A percentile compares a stretch with the other conserved stretches of the same genome.
phyloP scores from a whole-genome alignment of 139 green algal species.

The Coccomyxa sp. region DNA sequence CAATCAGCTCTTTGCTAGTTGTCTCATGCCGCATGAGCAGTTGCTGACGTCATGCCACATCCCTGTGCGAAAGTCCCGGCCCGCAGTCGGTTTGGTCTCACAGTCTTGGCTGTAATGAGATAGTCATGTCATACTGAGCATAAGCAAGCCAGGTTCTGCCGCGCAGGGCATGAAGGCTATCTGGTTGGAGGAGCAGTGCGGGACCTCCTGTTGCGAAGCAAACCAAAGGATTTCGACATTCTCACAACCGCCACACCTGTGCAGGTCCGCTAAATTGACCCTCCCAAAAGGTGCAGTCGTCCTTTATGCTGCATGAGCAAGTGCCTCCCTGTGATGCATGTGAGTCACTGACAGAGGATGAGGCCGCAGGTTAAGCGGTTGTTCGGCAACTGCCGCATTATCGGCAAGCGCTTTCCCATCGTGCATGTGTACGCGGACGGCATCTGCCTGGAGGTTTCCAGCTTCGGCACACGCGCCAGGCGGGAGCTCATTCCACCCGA shows the following conservation, averaged over 20 bases:
- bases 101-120: background rate
- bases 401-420: constrained; percentile 59
- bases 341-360: too few species aligned
- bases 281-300: background rate
- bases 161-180: constrained; percentile 52
- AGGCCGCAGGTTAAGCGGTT: constrained; percentile 35
- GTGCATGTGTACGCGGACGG: constrained; percentile 25
- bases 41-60: background rate
- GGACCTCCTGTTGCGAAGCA: constrained; percentile 50
- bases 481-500: background rate
- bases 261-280: constrained; percentile 27
- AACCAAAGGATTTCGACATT: constrained; percentile 66
- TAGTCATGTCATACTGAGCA: background rate
- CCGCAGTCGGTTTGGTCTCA: background rate
- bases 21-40: background rate
- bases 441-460: constrained; percentile 44
- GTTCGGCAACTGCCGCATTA: constrained; percentile 28
- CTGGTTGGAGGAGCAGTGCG: constrained; percentile 72
- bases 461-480: constrained; percentile 31
- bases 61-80: background rate
- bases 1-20: background rate
- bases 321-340: too few species aligned
- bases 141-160: background rate
- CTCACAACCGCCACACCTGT: constrained; percentile 44
- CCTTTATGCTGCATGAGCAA: background rate